Evolutionary conservation across 768 basidiomycete genomes (phyloP), one percentile per base, ranked within the genome.

Genomic region (Phaeotremella fagi): DNA sequence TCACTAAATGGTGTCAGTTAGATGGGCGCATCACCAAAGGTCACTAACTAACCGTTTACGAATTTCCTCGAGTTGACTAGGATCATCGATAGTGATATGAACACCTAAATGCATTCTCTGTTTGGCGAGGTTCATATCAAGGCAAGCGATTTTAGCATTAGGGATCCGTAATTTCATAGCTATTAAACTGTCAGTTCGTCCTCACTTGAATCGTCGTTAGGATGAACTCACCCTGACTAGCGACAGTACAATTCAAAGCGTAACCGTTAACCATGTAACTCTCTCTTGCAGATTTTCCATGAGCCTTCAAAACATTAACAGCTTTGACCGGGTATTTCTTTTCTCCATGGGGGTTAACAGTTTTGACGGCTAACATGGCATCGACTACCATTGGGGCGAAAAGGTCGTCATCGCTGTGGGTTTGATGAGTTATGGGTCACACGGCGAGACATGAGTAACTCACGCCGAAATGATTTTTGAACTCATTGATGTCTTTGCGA

Each of bases 371-470:
- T 42, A 91, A 82, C 90, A 99, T 98, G 25, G 95, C 95, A 62
- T 98, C 92, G 14, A 99, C 95, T 46, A 94, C 91, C 85, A 99
- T 88, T 42, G 95, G 94, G 11, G 94, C 92, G 74, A 98, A 99
- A 48, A 98, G 79, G 72, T 95, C 92, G 66, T 94, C 92, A 73
- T 99, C 95, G 52, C 95, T 98, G 45, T 12, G 42, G 45, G 3
- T 2, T 20, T 22, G 16, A 3, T 7, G 14, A 3, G 24, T 20
- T 22, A 9, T 18, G 14, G 52, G 45, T n/a, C 24, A 24, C 15
- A 33, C 37, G 20, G 15, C 15, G 27, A 29, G 15, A 2, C 9
- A 28, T 20, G 1, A 44, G 5, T 3, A 12, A 81, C 88, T 75
- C 76, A 97, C 95, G 83, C 87, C 73, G 89, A 87, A 63, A 99